phyloP scores from a whole-genome alignment of 192 early-diverging fungal species.

The Backusella circina region DNA sequence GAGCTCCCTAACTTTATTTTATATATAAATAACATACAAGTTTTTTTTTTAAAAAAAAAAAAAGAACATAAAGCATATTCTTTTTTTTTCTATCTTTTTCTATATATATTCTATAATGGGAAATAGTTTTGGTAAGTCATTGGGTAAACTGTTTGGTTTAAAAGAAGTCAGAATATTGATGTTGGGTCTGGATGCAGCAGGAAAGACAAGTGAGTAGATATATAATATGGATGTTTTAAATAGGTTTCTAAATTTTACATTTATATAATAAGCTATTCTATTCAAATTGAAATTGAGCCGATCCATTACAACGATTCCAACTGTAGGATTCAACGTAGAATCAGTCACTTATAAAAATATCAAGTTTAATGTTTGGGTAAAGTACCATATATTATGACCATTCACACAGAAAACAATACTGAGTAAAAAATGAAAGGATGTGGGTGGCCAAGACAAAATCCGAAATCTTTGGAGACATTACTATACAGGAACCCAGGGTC shows the following conservation, averaged over 20 bases:
- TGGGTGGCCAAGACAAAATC: slow-evolving; percentile 93
- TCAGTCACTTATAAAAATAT: slow-evolving; percentile 82
- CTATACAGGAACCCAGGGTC: slow-evolving; percentile 81
- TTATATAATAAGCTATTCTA: slow-evolving; percentile 66
- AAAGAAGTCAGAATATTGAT: slow-evolving; percentile 98
- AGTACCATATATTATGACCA: slow-evolving; percentile 96
- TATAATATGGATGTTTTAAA: too few species aligned
- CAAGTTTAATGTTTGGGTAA: slow-evolving; percentile 33
- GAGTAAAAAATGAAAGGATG: slow-evolving; percentile 72
- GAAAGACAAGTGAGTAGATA: slow-evolving; percentile 76
- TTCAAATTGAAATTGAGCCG: slow-evolving; percentile 99
- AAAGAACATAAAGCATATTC: background rate
- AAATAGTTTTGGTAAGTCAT: slow-evolving; percentile 69
- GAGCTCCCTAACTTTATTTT: background rate
- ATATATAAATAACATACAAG: background rate
- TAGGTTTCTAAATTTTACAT: background rate
- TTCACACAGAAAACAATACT: slow-evolving; percentile 76
- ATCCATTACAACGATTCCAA: slow-evolving; percentile 99
- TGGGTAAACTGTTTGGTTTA: slow-evolving; percentile 78
- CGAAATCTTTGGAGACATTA: slow-evolving; percentile 86
- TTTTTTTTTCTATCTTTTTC: background rate
- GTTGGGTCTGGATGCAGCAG: slow-evolving; percentile 88
- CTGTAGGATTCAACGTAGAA: slow-evolving; percentile 92
- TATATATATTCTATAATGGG: slow-evolving; percentile 60
- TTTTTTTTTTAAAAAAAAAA: background rate